These are phyloP conservation scores for Globisporangium paroecandrum DNA, from an alignment of 352 stramenopile genomes.

Conservation along the genomic window DNA sequence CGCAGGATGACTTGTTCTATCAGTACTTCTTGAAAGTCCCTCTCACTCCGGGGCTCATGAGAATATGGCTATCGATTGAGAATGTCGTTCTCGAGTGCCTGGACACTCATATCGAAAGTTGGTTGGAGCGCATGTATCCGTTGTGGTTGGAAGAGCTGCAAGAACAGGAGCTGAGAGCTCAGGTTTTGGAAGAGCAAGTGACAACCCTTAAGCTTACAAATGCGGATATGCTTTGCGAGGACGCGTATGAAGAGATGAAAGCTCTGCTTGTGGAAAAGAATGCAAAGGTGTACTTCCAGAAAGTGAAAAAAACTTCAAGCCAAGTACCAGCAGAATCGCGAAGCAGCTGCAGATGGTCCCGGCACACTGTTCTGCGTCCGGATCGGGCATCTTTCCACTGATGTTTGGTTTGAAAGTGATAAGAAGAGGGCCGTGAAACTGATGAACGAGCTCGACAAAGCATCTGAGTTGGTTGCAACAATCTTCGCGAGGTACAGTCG, in stretches of 20 bases:
- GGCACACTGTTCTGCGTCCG: constrained; percentile 29
- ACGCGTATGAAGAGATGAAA: constrained; percentile 46
- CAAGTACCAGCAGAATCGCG: constrained; percentile 10
- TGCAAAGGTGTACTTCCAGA: constrained; percentile 53
- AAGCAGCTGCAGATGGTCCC: constrained; percentile 5
- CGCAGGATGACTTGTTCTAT: constrained; percentile 61
- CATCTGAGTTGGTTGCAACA: constrained; percentile 26
- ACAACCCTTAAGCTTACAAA: constrained; percentile 53
- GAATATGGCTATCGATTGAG: constrained; percentile 50
- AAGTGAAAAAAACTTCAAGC: constrained; percentile 37
- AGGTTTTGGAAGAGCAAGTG: constrained; percentile 67
- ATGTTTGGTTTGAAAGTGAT: constrained; percentile 44
- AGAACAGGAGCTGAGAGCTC: constrained; percentile 56
- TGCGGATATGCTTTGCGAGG: constrained; percentile 34
- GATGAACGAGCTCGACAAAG: constrained; percentile 51
- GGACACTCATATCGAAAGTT: constrained; percentile 54
- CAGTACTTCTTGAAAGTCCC: constrained; percentile 52
- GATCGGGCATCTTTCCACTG: constrained; percentile 29
- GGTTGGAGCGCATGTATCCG: constrained; percentile 66
- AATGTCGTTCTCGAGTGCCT: constrained; percentile 43
- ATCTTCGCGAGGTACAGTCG: constrained; percentile 21
- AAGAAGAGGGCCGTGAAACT: constrained; percentile 19
- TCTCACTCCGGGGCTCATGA: constrained; percentile 26
- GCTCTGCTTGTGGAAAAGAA: constrained; percentile 52
- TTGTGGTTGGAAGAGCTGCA: constrained; percentile 71